These are phyloP conservation scores for Tarenaya hassleriana DNA, from an alignment of 345 rosid species.

Conservation along the genomic window DNA sequence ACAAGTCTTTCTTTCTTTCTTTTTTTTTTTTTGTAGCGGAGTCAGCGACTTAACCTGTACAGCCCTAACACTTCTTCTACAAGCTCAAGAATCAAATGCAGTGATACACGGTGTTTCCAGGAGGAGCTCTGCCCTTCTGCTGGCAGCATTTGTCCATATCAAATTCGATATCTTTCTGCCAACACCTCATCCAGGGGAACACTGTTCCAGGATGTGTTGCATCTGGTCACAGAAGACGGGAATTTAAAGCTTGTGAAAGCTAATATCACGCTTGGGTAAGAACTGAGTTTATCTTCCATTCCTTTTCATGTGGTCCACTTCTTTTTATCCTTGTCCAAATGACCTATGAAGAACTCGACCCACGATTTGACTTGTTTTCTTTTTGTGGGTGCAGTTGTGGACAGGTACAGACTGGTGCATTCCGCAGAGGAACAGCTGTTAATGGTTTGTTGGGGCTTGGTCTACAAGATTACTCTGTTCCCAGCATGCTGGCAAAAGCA, in stretches of 20 bases:
- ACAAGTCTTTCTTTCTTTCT: not conserved
- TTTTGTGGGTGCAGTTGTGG: slow-evolving; percentile 58
- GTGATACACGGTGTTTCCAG: slow-evolving; percentile 44
- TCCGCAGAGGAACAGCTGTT: slow-evolving; percentile 45
- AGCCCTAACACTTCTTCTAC: slow-evolving; percentile 61
- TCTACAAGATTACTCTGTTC: slow-evolving; percentile 60
- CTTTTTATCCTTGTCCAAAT: slow-evolving; percentile 10
- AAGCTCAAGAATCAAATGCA: slow-evolving; percentile 49
- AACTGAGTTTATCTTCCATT: slow-evolving; percentile 5
- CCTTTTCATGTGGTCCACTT: not conserved
- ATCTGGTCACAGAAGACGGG: slow-evolving; percentile 38
- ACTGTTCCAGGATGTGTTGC: slow-evolving; percentile 59
- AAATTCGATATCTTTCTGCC: slow-evolving; percentile 41
- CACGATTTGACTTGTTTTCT: not conserved
- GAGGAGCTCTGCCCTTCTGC: slow-evolving; percentile 37
- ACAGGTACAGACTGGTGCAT: slow-evolving; percentile 71
- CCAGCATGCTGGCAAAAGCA: slow-evolving; percentile 63
- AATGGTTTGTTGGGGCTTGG: slow-evolving; percentile 97
- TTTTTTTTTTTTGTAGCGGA: slow-evolving; percentile 27
- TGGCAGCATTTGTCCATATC: slow-evolving; percentile 49
- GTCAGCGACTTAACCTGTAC: slow-evolving; percentile 44
- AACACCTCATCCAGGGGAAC: slow-evolving; percentile 45
- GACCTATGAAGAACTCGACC: slow-evolving; percentile 10
- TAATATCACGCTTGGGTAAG: slow-evolving; percentile 56
- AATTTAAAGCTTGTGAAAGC: slow-evolving; percentile 34